Evolutionary conservation across 2,329 filamentous ascomycete species (phyloP), one percentile per base, ranked within the genome.

Genomic region (Venturia nashicola): DNA sequence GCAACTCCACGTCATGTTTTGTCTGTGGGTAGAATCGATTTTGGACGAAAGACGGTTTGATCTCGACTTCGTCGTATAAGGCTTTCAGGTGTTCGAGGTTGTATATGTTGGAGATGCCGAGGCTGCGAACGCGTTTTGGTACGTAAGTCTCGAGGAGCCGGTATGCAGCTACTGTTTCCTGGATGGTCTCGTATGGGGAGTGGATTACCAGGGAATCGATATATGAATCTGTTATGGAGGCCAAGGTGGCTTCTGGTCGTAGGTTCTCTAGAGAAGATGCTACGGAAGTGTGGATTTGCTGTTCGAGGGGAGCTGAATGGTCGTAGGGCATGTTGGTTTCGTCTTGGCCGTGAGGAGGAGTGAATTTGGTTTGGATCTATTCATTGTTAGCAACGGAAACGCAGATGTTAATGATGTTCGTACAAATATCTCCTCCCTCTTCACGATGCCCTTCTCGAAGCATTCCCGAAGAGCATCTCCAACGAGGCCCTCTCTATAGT

Each of bases 351-450:
- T 74, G 74, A 5, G 84, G 73, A 0, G 86, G 80, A 1, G 88
- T 90, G 76, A 87, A 94, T 73, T 93, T 94, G n/a, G 90, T 92
- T 80, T 95, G 90, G 55, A 92, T 79, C 84, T 88, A 39, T 18
- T 55, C 12, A 5, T n/a, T n/a, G 12, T 57, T n/a, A 57, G 51
- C 11, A 11, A 23, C 27, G 3, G 44, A 23, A 48, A 7, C 23
- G 44, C 11, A 20, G n/a, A 9, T 9, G 8, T 8, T 11, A 27
- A n/a, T 3, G 36, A 36, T 5, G 32, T 12, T 43, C 39, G 2
- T 23, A 55, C 48, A 34, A 27, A 8, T 8, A 51, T 60, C 46
- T 54, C 23, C 27, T 23, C 51, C 51, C 51, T 57, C 27, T 57
- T 36, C 18, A 57, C 14, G 16, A 36, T 40, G 18, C 23, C 27